These are phyloP conservation scores for Lentinus tigrinus DNA, from an alignment of 768 basidiomycete genomes.

Conservation along the genomic window DNA sequence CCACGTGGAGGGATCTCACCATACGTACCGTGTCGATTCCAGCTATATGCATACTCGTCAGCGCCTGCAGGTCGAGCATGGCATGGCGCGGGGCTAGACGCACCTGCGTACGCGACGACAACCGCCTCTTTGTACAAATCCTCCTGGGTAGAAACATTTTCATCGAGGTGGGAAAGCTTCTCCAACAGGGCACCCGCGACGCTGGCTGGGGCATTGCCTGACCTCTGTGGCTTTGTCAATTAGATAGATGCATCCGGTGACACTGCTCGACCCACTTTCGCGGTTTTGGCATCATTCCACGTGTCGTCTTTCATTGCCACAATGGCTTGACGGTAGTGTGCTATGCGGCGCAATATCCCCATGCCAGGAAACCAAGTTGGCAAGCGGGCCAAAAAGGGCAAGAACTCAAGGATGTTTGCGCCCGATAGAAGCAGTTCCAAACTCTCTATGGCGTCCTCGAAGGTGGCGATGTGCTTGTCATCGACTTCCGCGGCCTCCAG, in stretches of 20 bases:
- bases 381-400: conserved; percentile 42
- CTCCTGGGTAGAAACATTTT: background rate
- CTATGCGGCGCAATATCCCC: conserved; percentile 57
- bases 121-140: background rate
- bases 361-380: conserved; percentile 67
- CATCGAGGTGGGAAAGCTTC: background rate
- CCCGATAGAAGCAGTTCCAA: conserved; percentile 13
- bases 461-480: conserved; percentile 3
- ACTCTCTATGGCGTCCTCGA: conserved; percentile 2
- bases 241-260: background rate
- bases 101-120: background rate
- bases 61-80: background rate
- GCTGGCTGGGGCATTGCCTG: background rate
- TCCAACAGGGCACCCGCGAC: background rate
- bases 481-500: background rate
- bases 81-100: background rate
- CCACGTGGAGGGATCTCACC: background rate
- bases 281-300: conserved; percentile 51
- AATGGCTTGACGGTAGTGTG: conserved; percentile 55
- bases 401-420: conserved; percentile 25
- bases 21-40: background rate
- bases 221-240: background rate
- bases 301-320: conserved; percentile 61
- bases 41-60: background rate
- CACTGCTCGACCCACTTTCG: conserved; percentile 41